phyloP scores from a whole-genome alignment of 148 eudicot species.

The Agrostemma githago region DNA sequence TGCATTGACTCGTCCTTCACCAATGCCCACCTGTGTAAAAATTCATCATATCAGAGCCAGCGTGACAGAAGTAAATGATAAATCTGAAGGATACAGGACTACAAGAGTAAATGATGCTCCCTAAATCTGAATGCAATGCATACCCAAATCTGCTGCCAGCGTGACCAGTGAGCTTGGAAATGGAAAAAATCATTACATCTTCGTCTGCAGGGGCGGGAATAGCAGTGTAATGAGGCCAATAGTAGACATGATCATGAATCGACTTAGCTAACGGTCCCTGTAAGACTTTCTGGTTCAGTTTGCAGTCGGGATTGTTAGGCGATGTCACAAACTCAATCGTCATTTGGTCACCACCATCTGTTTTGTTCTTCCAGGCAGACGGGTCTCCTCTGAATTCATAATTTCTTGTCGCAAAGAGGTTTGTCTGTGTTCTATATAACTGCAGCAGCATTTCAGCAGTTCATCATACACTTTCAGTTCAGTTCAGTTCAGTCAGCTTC shows the following conservation, averaged over 20 bases:
- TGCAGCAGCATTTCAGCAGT: conserved; percentile 8
- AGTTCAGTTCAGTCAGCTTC: too few relatives aligned
- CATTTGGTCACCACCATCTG: conserved; percentile 1
- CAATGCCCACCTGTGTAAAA: conserved; percentile 61
- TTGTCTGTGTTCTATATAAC: conserved; percentile 44
- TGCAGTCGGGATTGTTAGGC: conserved; percentile 53
- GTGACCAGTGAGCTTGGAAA: conserved; percentile 62
- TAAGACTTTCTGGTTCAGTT: conserved; percentile 34
- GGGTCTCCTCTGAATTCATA: conserved; percentile 54
- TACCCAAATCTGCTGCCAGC: conserved; percentile 67
- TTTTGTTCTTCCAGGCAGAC: conserved; percentile 33
- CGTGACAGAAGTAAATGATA: too few relatives aligned
- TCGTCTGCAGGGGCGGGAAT: conserved; percentile 44
- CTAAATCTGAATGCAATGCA: neutral
- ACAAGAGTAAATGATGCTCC: too few relatives aligned
- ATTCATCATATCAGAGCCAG: too few relatives aligned
- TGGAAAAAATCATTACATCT: conserved; percentile 53
- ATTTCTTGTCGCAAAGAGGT: conserved; percentile 34
- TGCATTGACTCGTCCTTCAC: conserved; percentile 53
- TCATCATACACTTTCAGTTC: too few relatives aligned
- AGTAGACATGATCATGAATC: conserved; percentile 48
- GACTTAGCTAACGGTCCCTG: conserved; percentile 32
- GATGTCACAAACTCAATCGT: conserved; percentile 52
- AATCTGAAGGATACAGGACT: too few relatives aligned
- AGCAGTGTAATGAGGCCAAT: conserved; percentile 61